Percentiles rank a stretch among this genome's conserved stretches.
Evolutionary conservation across 768 basidiomycete species (phyloP).

Genomic region (Auriscalpium vulgare): DNA sequence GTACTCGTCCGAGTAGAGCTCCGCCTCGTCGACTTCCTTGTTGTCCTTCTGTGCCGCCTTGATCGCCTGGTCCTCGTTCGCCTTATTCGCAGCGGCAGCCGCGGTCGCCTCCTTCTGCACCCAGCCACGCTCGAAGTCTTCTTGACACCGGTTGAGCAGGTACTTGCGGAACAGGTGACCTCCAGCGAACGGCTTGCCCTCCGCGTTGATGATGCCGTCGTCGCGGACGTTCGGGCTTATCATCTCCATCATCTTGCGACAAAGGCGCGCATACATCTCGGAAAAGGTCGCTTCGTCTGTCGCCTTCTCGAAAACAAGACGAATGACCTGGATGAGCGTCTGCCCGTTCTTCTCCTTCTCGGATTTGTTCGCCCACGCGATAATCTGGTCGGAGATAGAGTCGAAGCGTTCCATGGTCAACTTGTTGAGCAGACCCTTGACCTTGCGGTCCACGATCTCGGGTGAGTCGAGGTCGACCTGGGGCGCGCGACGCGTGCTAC

Average conservation of each 20-base stretch:
- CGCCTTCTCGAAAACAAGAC: conserved; percentile 94
- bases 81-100: conserved; percentile 79
- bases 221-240: conserved; percentile 86
- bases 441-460: conserved; percentile 87
- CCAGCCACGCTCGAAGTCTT: conserved; percentile 97
- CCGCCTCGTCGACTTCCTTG: conserved; percentile 63
- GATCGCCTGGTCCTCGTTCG: conserved; percentile 75
- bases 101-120: conserved; percentile 80
- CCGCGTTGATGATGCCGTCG: conserved; percentile 70
- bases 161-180: conserved; percentile 96
- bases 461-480: conserved; percentile 57
- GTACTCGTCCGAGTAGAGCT: conserved; percentile 91
- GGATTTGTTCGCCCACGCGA: conserved; percentile 90
- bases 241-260: conserved; percentile 92
- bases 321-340: conserved; percentile 93
- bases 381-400: conserved; percentile 91
- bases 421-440: conserved; percentile 88
- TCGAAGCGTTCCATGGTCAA: conserved; percentile 96
- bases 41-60: conserved; percentile 22
- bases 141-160: conserved; percentile 91
- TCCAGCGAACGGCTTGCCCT: conserved; percentile 86
- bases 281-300: conserved; percentile 95
- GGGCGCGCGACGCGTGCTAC: conserved; percentile 36
- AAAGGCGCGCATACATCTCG: conserved; percentile 95
- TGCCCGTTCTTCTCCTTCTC: conserved; percentile 88